Percentiles rank a stretch among this genome's conserved stretches.
Evolutionary conservation across 345 rosid genomes (phyloP).

Genomic region (Ceriops tagal): DNA sequence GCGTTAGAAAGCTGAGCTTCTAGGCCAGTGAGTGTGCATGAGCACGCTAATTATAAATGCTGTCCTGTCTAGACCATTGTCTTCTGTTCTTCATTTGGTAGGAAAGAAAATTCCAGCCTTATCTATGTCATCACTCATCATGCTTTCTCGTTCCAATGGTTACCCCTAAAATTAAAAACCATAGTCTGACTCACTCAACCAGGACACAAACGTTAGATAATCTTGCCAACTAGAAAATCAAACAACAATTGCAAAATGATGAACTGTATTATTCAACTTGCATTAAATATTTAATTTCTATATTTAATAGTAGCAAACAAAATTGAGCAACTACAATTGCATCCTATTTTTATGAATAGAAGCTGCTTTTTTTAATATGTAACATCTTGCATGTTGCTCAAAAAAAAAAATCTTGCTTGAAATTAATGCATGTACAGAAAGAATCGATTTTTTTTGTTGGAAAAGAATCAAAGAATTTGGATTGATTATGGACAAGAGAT

Average conservation of each 20-base stretch:
- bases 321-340: too few species aligned
- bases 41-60: too few species aligned
- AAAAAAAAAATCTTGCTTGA: background rate
- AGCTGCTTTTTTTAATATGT: too few species aligned
- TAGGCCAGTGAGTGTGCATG: too few species aligned
- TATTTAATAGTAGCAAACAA: too few species aligned
- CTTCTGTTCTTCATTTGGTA: too few species aligned
- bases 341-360: too few species aligned
- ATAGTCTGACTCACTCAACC: background rate
- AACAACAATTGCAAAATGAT: background rate
- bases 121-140: too few species aligned
- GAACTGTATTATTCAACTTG: background rate
- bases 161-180: background rate
- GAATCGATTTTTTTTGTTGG: background rate
- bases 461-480: constrained; percentile 8
- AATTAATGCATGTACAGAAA: background rate
- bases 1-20: too few species aligned
- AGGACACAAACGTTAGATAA: background rate
- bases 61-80: too few species aligned
- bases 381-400: background rate
- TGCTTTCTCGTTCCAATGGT: background rate
- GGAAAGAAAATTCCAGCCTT: too few species aligned
- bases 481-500: background rate
- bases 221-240: background rate
- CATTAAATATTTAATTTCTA: too few species aligned